A percentile compares a stretch with the other conserved stretches of the same genome.
Evolutionary conservation across 2,329 filamentous ascomycete species (phyloP).

Genomic region (Gremmenia infestans): DNA sequence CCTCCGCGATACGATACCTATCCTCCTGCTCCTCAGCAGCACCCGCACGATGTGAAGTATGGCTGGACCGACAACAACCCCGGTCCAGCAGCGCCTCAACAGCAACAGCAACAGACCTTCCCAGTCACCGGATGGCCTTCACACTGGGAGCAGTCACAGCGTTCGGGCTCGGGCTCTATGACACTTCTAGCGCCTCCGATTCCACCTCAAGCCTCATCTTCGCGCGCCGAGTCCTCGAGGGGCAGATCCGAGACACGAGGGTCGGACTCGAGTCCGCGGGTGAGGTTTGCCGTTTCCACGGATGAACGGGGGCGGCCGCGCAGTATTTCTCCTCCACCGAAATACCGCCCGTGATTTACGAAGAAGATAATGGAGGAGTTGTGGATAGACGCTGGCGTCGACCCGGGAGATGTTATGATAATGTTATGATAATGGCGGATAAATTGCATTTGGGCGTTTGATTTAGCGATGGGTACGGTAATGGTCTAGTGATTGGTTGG

Average conservation of each 20-base stretch:
- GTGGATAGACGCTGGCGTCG: constrained; percentile 10
- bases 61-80: constrained; percentile 20
- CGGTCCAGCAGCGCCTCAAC: not conserved
- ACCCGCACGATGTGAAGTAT: constrained; percentile 21
- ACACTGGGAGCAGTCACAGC: constrained; percentile 22
- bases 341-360: constrained; percentile 9
- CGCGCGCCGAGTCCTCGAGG: constrained; percentile 9
- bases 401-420: too few relatives aligned
- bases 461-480: too few relatives aligned
- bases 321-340: constrained; percentile 12
- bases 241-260: constrained; percentile 10
- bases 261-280: constrained; percentile 63
- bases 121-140: constrained; percentile 24
- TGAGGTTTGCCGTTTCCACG: constrained; percentile 68
- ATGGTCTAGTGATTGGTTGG: too few relatives aligned
- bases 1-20: not conserved
- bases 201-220: not conserved
- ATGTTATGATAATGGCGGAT: too few relatives aligned
- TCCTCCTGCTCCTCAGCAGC: constrained; percentile 2
- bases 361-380: not conserved
- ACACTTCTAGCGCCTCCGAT: not conserved
- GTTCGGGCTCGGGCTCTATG: not conserved
- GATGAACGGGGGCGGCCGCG: constrained; percentile 4
- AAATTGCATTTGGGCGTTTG: too few relatives aligned
- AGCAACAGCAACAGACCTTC: constrained; percentile 9